phyloP scores from a whole-genome alignment of 2,329 filamentous ascomycete species.

The Metarhizium robertsii region DNA sequence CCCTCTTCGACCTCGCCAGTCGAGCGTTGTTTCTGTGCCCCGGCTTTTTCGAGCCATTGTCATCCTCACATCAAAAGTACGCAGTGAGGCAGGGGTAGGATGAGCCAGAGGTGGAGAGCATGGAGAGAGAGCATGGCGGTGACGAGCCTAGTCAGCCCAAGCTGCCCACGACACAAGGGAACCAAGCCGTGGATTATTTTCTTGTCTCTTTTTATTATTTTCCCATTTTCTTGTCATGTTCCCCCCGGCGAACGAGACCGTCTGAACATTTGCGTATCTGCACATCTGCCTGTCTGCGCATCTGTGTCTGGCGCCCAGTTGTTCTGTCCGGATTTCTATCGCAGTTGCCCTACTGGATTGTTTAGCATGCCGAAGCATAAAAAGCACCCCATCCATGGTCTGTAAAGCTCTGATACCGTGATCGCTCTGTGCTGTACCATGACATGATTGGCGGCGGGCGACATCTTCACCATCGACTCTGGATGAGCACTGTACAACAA shows the following conservation, averaged over 20 bases:
- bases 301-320: not conserved
- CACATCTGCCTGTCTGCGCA: not conserved
- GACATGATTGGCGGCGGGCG: not conserved
- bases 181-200: not conserved
- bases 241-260: not conserved
- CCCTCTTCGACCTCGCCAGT: not conserved
- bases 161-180: not conserved
- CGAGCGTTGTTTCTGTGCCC: not conserved
- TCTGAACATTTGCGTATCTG: not conserved
- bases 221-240: not conserved
- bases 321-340: not conserved
- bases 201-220: not conserved
- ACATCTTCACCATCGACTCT: not conserved
- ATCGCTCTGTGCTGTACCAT: not conserved
- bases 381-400: not conserved
- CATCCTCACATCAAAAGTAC: slow-evolving; percentile 1
- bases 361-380: not conserved
- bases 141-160: not conserved
- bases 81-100: not conserved
- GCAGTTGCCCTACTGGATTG: not conserved
- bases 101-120: not conserved
- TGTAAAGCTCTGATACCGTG: not conserved
- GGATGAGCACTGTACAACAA: not conserved
- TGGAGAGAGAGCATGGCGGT: not conserved
- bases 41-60: not conserved